Conservation (phyloP, 73 alveolate genomes). For the Tetrahymena malaccensis region DNA sequence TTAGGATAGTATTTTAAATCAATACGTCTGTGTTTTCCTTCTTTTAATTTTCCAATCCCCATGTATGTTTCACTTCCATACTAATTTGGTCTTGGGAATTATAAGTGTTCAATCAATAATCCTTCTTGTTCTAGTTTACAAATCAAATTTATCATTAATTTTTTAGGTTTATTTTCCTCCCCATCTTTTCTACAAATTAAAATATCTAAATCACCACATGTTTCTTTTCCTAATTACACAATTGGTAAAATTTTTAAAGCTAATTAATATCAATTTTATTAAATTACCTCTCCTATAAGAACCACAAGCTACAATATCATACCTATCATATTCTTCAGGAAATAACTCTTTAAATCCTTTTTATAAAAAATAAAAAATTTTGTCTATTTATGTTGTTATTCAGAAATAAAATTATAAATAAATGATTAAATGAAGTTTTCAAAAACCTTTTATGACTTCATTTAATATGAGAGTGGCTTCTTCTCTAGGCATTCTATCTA, state of each 20-base stretch:
- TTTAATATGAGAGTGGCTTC: conserved; percentile 74
- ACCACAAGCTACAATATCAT: conserved; percentile 79
- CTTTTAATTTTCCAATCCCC: conserved; percentile 75
- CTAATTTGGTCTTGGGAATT: conserved; percentile 40
- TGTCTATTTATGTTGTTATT: not conserved
- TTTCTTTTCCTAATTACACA: conserved; percentile 31
- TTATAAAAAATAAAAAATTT: not conserved
- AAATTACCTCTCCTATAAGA: conserved; percentile 81
- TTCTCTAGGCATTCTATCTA: conserved; percentile 79
- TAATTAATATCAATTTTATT: not conserved
- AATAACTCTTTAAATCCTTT: conserved; percentile 30
- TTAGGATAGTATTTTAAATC: conserved; percentile 88
- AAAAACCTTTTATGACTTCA: conserved; percentile 48
- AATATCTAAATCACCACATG: conserved; percentile 95
- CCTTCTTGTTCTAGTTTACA: conserved; percentile 57
- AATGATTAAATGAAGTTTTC: not conserved
- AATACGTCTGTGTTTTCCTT: conserved; percentile 66
- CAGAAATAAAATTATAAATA: not conserved
- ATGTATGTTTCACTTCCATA: conserved; percentile 73
- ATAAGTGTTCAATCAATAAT: conserved; percentile 67
- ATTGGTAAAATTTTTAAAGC: not conserved
- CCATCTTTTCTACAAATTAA: conserved; percentile 79
- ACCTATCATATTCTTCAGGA: conserved; percentile 39
- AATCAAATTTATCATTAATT: conserved; percentile 63
- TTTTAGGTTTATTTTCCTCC: conserved; percentile 42